Percentiles rank a stretch among this genome's conserved stretches.
Conservation (phyloP, 306 rosid species). For the Adenanthera pavonina region DNA sequence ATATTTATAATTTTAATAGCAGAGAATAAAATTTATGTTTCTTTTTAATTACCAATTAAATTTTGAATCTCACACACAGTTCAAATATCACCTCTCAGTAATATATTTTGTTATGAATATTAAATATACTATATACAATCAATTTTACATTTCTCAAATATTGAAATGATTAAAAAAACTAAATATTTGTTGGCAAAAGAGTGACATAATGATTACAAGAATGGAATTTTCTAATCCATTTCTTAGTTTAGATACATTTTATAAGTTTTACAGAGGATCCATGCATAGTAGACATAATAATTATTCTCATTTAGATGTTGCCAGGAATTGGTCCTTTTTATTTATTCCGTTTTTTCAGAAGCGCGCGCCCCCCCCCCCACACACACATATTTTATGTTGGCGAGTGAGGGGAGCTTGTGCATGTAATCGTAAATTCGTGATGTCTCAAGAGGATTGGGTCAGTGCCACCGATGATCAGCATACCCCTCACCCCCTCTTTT, state of each 20-base stretch:
- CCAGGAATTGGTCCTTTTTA: background rate
- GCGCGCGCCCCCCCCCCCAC: no score
- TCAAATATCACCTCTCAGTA: no score
- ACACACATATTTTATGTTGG: no score
- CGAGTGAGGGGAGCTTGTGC: no score
- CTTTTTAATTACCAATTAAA: no score
- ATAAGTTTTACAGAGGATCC: background rate
- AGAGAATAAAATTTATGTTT: no score
- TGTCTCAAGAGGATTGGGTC: background rate
- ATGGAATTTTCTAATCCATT: no score
- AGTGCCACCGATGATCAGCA: background rate
- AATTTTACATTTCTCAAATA: background rate
- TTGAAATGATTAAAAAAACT: background rate
- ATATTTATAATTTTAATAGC: no score
- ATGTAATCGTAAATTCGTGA: background rate
- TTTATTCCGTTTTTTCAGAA: background rate
- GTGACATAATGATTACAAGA: background rate
- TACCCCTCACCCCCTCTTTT: background rate
- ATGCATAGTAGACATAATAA: background rate
- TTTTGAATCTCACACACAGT: no score
- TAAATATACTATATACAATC: no score
- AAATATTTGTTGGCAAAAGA: background rate
- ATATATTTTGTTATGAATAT: no score
- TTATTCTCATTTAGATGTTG: background rate
- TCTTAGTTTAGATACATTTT: background rate